These are phyloP conservation scores for Pleurotus giganteus DNA, from an alignment of 768 basidiomycete genomes.

Conservation along the genomic window DNA sequence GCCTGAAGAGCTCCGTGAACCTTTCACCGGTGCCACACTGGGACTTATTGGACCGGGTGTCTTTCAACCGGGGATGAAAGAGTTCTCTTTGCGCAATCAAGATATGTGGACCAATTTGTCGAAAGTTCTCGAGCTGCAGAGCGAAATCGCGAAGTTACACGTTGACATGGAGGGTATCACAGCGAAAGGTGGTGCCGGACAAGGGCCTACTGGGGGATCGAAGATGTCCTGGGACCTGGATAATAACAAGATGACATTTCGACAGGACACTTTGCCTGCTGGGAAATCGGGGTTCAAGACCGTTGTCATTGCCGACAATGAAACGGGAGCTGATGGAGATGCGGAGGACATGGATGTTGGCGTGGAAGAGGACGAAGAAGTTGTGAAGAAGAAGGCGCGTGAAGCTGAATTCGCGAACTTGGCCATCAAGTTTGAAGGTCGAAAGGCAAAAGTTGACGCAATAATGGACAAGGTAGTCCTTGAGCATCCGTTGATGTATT, in stretches of 20 bases:
- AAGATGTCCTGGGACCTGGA: slow-evolving; percentile 9
- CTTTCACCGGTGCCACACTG: slow-evolving; percentile 44
- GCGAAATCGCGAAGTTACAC: slow-evolving; percentile 70
- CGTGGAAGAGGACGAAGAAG: slow-evolving; percentile 51
- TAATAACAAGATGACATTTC: neutral
- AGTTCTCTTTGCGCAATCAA: slow-evolving; percentile 33
- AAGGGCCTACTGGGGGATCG: slow-evolving; percentile 20
- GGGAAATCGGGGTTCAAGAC: neutral
- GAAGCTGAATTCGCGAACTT: slow-evolving; percentile 70
- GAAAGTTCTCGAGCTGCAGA: slow-evolving; percentile 69
- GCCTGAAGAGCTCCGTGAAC: slow-evolving; percentile 34
- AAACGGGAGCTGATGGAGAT: slow-evolving; percentile 25
- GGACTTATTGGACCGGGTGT: slow-evolving; percentile 29
- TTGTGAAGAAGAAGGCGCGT: slow-evolving; percentile 50
- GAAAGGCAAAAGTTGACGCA: slow-evolving; percentile 64
- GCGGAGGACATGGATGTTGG: slow-evolving; percentile 51
- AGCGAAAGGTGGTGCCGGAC: slow-evolving; percentile 28
- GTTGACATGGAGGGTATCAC: slow-evolving; percentile 73
- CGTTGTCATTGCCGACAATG: slow-evolving; percentile 15
- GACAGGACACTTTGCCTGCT: neutral
- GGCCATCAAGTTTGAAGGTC: slow-evolving; percentile 64
- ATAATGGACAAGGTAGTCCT: slow-evolving; percentile 70
- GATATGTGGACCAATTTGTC: slow-evolving; percentile 69
- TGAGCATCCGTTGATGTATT: slow-evolving; percentile 1
- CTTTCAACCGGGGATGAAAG: slow-evolving; percentile 15